Evolutionary conservation across 495 filamentous ascomycete species (phyloP).

Genomic region (Aspergillus affinis): DNA sequence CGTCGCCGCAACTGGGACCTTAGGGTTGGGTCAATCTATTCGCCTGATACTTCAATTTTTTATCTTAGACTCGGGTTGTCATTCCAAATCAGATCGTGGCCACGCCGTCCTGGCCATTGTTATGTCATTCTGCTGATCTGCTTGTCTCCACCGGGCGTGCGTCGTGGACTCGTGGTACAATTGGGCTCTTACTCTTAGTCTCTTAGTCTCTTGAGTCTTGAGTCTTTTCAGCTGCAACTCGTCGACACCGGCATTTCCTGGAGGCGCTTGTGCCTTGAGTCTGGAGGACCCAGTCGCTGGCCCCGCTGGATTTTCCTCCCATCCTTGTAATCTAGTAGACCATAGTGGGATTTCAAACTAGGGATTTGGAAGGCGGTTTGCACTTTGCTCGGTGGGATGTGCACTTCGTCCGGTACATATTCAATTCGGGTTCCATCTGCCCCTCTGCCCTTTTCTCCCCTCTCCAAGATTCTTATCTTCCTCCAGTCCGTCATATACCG

Average conservation of each 20-base stretch:
- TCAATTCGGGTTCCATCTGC: background rate
- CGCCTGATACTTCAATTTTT: background rate
- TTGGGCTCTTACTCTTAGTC: no score
- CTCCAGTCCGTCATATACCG: slow-evolving; percentile 4
- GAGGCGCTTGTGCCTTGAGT: background rate
- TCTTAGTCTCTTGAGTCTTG: no score
- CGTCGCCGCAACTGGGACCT: slow-evolving; percentile 7
- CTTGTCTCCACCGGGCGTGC: slow-evolving; percentile 4
- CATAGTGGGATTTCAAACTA: background rate
- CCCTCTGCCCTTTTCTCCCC: background rate
- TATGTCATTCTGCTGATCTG: slow-evolving; percentile 13
- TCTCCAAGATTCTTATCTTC: slow-evolving; percentile 15
- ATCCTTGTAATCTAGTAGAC: background rate
- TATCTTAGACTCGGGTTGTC: slow-evolving; percentile 2
- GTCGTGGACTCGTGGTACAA: background rate
- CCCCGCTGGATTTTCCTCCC: background rate
- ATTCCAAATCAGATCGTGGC: slow-evolving; percentile 14
- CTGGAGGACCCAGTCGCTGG: background rate
- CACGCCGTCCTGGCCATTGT: slow-evolving; percentile 1
- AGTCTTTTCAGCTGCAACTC: background rate
- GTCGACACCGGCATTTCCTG: background rate
- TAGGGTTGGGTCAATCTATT: background rate
- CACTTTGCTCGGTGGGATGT: background rate
- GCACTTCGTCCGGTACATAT: slow-evolving; percentile 8
- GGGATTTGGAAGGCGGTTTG: background rate